Percentiles rank a stretch among this genome's conserved stretches.
phyloP scores from a whole-genome alignment of 306 rosid genomes.

The Fragaria iinumae region DNA sequence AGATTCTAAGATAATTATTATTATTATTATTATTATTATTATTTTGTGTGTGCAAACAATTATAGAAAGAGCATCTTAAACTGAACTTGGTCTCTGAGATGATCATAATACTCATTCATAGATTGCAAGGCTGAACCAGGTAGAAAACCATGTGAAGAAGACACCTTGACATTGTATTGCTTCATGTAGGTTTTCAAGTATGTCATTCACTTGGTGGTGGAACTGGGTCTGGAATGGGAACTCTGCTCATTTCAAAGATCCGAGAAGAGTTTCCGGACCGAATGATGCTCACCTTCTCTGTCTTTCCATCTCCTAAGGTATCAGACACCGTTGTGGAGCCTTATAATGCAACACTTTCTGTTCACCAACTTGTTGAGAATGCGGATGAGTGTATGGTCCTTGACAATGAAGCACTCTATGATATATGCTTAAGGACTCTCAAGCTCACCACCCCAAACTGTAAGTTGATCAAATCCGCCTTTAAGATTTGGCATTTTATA shows the following conservation, averaged over 20 bases:
- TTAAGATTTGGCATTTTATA: neutral
- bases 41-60: too few relatives aligned
- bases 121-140: neutral
- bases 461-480: slow-evolving; percentile 20
- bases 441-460: slow-evolving; percentile 63
- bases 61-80: neutral
- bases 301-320: slow-evolving; percentile 67
- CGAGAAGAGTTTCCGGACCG: slow-evolving; percentile 74
- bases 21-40: too few relatives aligned
- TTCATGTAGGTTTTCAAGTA: slow-evolving; percentile 61
- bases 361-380: slow-evolving; percentile 75
- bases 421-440: slow-evolving; percentile 53
- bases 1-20: neutral
- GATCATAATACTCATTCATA: neutral
- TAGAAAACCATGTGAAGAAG: neutral
- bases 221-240: slow-evolving; percentile 92
- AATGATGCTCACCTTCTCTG: slow-evolving; percentile 74
- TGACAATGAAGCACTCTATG: slow-evolving; percentile 56
- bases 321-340: slow-evolving; percentile 86
- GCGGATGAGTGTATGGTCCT: slow-evolving; percentile 73
- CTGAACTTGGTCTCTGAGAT: neutral
- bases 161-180: neutral
- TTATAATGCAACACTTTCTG: slow-evolving; percentile 75
- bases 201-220: slow-evolving; percentile 88
- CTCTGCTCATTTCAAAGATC: slow-evolving; percentile 75